phyloP scores from a whole-genome alignment of 139 green algal species.

The Nannochloris sp. region DNA sequence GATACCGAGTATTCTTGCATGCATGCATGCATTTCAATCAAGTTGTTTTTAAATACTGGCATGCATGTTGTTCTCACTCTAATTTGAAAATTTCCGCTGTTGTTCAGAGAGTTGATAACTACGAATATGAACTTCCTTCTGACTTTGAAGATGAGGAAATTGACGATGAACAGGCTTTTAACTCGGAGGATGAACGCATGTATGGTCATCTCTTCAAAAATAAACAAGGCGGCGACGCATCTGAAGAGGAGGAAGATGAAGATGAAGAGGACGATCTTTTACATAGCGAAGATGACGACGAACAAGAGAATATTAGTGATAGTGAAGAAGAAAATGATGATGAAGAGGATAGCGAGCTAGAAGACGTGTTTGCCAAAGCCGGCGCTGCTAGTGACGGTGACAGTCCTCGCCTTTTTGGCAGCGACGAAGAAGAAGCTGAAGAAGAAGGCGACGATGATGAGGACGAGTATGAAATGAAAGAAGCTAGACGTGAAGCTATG shows the following conservation, averaged over 20 bases:
- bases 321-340: background rate
- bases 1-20: background rate
- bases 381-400: constrained; percentile 2
- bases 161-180: constrained; percentile 90
- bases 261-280: background rate
- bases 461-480: constrained; percentile 22
- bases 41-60: background rate
- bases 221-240: constrained; percentile 26
- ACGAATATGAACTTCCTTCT: constrained; percentile 80
- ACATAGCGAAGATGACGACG: constrained; percentile 1
- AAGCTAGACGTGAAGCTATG: constrained; percentile 27
- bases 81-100: background rate
- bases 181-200: constrained; percentile 68
- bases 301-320: too few species aligned
- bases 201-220: constrained; percentile 59
- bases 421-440: constrained; percentile 5
- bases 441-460: constrained; percentile 18
- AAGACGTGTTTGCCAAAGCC: background rate
- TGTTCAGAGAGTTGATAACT: constrained; percentile 73
- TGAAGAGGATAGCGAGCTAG: background rate
- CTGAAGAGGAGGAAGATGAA: constrained; percentile 7
- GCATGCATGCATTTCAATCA: background rate
- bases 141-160: constrained; percentile 97
- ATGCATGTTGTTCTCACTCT: background rate
- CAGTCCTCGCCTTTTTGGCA: background rate